Base-by-base conservation (phyloP, 257 asterid species). In the Nicotiana knightiana region DNA sequence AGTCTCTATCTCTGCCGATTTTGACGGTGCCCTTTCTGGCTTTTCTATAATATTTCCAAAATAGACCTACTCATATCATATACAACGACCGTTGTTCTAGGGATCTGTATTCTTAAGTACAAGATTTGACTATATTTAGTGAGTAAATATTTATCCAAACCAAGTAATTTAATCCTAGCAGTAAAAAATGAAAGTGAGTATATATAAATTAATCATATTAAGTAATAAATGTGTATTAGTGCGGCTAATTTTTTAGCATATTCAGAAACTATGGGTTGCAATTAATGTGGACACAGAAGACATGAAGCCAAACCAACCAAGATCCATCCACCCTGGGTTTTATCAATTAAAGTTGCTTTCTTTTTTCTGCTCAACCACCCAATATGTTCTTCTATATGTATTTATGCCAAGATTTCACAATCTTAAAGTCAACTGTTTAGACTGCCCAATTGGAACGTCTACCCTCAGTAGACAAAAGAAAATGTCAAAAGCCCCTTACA, bases 361-460 rank as follows among this genome's bases (percentile, higher is more conserved):
- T 65, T 80, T 67, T 81, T 33, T 75, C 81, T 26, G 81, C 86
- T 79, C 91, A 88, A 88, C 90, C 68, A 83, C 89, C 85, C 90
- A 64, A 37, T 71, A n/a, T 57, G 57, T 62, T 67, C 30, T 64
- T 3, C 37, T 26, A 12, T 35, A 81, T 43, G 30, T 37, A 58
- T 71, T 18, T 71, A 82, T 39, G 26, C 28, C 28, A 81, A 86
- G 77, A 53, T 54, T 30, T 81, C 82, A 51, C 65, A 11, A 39
- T 75, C 79, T 51, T 75, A 17, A 48, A 84, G 97, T 91, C 97
- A 91, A 92, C 90, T 77, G 57, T 82, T 48, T 85, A 58, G 85
- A 80, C 84, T 65, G 82, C 65, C 81, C 57, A 77, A 81, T 84
- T 83, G 83, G 83, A 53, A 12, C 32, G 55, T 67, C 57, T 82